phyloP scores from a whole-genome alignment of 257 asterid species.

The Solanum virginianum region DNA sequence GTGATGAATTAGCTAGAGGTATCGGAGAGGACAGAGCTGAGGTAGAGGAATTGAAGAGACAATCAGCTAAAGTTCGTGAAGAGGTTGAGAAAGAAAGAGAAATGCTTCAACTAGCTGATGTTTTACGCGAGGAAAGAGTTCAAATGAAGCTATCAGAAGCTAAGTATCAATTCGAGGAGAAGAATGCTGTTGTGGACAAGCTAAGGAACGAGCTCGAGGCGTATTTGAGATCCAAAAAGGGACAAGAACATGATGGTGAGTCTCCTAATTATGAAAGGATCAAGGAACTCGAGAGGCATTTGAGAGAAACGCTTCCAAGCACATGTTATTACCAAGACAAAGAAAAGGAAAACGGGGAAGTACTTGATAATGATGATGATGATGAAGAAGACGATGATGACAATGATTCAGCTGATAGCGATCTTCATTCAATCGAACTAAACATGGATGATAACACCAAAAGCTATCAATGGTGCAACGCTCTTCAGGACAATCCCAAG shows the following conservation, averaged over 20 bases:
- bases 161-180: constrained; percentile 87
- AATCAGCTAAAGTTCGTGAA: constrained; percentile 39
- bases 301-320: constrained; percentile 68
- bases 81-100: constrained; percentile 92
- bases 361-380: constrained; percentile 6
- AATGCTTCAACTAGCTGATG: constrained; percentile 90
- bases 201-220: constrained; percentile 66
- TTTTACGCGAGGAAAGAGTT: constrained; percentile 88
- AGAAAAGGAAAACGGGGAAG: constrained; percentile 9
- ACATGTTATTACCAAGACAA: constrained; percentile 17
- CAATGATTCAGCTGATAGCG: constrained; percentile 31
- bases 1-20: constrained; percentile 79
- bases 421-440: constrained; percentile 55
- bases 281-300: constrained; percentile 64
- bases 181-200: constrained; percentile 58
- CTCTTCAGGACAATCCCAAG: constrained; percentile 20
- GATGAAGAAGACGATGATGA: constrained; percentile 17
- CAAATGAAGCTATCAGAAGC: constrained; percentile 96
- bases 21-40: constrained; percentile 79
- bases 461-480: constrained; percentile 44
- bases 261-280: constrained; percentile 71
- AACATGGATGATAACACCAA: constrained; percentile 40
- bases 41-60: constrained; percentile 65
- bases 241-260: constrained; percentile 27
- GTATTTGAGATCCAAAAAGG: constrained; percentile 46